Conservation (phyloP, 2,329 filamentous ascomycete genomes). For the Waltergamsia citrina region DNA sequence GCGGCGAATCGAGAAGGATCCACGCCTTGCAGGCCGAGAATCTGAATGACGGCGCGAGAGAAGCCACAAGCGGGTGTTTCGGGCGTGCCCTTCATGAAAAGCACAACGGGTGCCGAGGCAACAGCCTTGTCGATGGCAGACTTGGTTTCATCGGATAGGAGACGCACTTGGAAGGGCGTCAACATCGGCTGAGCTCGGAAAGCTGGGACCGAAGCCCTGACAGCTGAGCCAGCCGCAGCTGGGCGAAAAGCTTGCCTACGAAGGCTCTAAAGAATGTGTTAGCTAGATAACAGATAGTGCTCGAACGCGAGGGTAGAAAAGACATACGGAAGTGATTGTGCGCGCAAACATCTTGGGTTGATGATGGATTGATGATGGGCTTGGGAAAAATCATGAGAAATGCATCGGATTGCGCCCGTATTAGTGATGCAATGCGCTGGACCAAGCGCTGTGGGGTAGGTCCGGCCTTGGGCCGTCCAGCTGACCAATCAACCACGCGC, state of each 20-base stretch:
- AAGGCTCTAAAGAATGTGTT: conserved; percentile 15
- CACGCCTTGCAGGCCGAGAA: conserved; percentile 88
- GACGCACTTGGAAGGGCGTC: conserved; percentile 41
- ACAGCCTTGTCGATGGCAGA: conserved; percentile 87
- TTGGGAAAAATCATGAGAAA: conserved; percentile 1
- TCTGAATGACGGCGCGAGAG: conserved; percentile 89
- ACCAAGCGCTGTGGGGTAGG: too few relatives aligned
- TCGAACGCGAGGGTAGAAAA: background rate
- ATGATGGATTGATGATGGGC: background rate
- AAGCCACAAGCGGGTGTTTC: conserved; percentile 95
- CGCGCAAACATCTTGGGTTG: conserved; percentile 4
- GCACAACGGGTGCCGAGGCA: conserved; percentile 76
- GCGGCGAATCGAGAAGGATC: conserved; percentile 95
- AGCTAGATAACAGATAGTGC: conserved; percentile 1
- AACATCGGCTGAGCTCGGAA: conserved; percentile 11
- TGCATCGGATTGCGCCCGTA: too few relatives aligned
- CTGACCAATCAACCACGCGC: too few relatives aligned
- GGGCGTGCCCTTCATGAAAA: conserved; percentile 99
- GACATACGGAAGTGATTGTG: conserved; percentile 4
- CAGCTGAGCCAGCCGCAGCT: conserved; percentile 14
- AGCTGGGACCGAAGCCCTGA: conserved; percentile 6
- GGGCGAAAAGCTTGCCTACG: conserved; percentile 27
- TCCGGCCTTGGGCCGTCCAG: too few relatives aligned
- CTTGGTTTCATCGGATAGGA: conserved; percentile 72
- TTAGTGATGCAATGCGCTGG: too few relatives aligned